Base-by-base conservation (phyloP, 2,329 filamentous ascomycete species). In the Aspergillus sclerotialis region DNA sequence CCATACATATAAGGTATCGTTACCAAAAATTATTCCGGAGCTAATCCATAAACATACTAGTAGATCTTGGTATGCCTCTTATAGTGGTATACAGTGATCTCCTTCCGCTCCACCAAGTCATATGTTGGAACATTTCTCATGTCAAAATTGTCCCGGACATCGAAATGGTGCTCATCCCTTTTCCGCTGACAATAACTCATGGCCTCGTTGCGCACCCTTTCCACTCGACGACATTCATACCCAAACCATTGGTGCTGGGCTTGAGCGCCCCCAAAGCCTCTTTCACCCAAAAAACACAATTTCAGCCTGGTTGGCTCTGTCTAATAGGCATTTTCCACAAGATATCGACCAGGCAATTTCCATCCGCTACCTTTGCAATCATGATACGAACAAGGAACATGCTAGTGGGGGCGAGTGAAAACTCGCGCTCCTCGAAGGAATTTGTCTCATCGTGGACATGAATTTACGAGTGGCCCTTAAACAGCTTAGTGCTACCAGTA, bases 231-330 rank as follows among this genome's bases (percentile, higher is more conserved):
- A 50, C 40, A 14, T 43, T 51, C 3, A 50, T 62, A 5, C 57
- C 58, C n/a, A 67, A 34, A 5, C 46, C 51, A 19, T 53, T 56
- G 1, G 35, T 34, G 40, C 64, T 58, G 7, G 36, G 33, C 32
- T 48, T 12, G 7, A 61, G 33, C 4, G 11, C 37, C 35, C 56
- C 40, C 19, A 68, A 40, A 3, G 63, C 64, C 42, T 70, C 64
- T 37, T 58, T 53, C 3, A 68, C 58, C 66, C 64, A 70, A 0
- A 16, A 39, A 1, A 68, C 60, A 45, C 65, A 69, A 37, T 67
- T 68, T 61, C 64, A 69, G n/a, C 50, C 53, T 9, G 42, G 35
- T 16, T 50, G 39, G 9, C 47, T 41, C 36, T 49, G 42, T 35
- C 55, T 44, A 26, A 64, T 40, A 23, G 56, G 58, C 2, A 48